Evolutionary conservation across 768 basidiomycete genomes (phyloP).

Genomic region (Amanita polypyramis): DNA sequence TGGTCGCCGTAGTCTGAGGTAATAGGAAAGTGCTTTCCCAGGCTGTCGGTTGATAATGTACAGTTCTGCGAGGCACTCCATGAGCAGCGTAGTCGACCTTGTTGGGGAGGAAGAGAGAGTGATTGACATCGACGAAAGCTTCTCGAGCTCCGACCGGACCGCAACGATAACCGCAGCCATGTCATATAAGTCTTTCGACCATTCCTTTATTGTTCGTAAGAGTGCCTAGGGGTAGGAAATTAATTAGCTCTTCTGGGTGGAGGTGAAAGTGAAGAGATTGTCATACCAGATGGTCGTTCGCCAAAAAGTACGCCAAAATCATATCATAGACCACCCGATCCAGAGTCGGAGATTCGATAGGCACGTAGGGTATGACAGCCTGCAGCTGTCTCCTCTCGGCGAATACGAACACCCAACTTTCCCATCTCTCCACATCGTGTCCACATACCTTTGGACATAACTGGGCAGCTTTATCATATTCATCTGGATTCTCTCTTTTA

Average conservation of each 20-base stretch:
- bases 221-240: slow-evolving; percentile 40
- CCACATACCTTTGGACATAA: slow-evolving; percentile 82
- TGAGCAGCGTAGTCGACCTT: slow-evolving; percentile 48
- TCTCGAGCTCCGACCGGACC: slow-evolving; percentile 73
- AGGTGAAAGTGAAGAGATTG: not conserved
- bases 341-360: slow-evolving; percentile 72
- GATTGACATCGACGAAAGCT: slow-evolving; percentile 38
- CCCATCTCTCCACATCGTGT: slow-evolving; percentile 78
- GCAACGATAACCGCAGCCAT: slow-evolving; percentile 82
- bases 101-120: slow-evolving; percentile 27
- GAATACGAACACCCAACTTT: slow-evolving; percentile 90
- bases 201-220: slow-evolving; percentile 68
- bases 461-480: slow-evolving; percentile 43
- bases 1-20: slow-evolving; percentile 73
- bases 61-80: slow-evolving; percentile 93
- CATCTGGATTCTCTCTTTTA: not conserved
- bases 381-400: slow-evolving; percentile 72
- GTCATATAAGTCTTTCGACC: slow-evolving; percentile 91
- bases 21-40: slow-evolving; percentile 88
- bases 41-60: slow-evolving; percentile 85
- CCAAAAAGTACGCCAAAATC: slow-evolving; percentile 81
- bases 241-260: not conserved
- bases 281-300: slow-evolving; percentile 61
- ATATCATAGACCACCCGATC: slow-evolving; percentile 88
- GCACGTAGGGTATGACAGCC: slow-evolving; percentile 86